Base-by-base conservation (phyloP, 2,329 filamentous ascomycete genomes). In the Truncatella angustata region DNA sequence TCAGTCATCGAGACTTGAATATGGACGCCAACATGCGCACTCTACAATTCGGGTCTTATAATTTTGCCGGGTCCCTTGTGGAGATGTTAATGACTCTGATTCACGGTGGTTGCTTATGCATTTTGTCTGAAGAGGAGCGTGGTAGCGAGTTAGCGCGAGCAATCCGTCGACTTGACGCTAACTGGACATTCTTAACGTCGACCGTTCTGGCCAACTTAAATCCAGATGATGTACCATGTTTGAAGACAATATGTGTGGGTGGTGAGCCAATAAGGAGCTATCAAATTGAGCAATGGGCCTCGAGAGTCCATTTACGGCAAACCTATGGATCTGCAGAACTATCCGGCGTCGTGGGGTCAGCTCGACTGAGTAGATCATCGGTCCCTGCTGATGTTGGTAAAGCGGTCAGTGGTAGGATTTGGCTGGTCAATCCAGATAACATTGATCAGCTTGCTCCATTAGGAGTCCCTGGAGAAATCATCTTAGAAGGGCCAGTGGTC, bases 391-490 rank as follows among this genome's bases (percentile, higher is more conserved):
- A n/a, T n/a, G n/a, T n/a, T n/a, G n/a, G n/a, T n/a, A n/a, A n/a
- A n/a, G n/a, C n/a, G n/a, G n/a, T n/a, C n/a, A n/a, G n/a, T n/a
- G n/a, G n/a, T n/a, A n/a, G n/a, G n/a, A n/a, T n/a, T n/a, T 75
- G 72, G 72, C 51, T 75, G 24, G 69, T 72, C 1, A 58, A 68
- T 16, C 63, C 66, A 2, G 11, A 51, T 21, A 37, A 45, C 14
- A 35, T 23, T 24, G 40, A 51, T 6, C 39, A 23, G 21, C 30
- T 74, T 14, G 58, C 60, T 3, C 69, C 72, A 1, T 52, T 72
- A 9, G 71, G 72, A 4, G 67, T 66, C 1, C 59, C 72, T 9
- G 73, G 72, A 7, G 73, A 76, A 51, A 59, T 75, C 0, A 36
- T 73, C 3, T 57, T 75, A 2, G 70, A 74, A 54, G 72, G 73